phyloP scores from a whole-genome alignment of 345 rosid species.

The Dimocarpus longan region DNA sequence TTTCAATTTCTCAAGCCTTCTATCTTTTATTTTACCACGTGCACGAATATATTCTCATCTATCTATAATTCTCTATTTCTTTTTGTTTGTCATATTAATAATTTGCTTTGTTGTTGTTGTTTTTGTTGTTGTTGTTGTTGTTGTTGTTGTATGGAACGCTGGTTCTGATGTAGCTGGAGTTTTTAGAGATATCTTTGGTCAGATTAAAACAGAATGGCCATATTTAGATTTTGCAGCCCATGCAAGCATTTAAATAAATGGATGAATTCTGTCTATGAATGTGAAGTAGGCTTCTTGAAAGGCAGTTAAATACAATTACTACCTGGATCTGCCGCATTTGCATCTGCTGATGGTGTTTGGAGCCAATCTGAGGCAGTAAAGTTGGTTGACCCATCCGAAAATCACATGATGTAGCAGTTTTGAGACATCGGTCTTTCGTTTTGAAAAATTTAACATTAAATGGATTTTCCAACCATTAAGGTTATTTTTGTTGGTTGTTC shows the following conservation, averaged over 20 bases:
- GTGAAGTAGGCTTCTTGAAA: conserved; percentile 34
- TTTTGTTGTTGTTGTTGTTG: conserved; percentile 16
- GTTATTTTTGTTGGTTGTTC: background rate
- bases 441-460: conserved; percentile 6
- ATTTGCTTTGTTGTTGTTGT: conserved; percentile 31
- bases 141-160: conserved; percentile 38
- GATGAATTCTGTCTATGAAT: conserved; percentile 22
- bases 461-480: conserved; percentile 24
- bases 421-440: conserved; percentile 20
- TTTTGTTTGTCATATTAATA: conserved; percentile 21
- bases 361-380: conserved; percentile 11
- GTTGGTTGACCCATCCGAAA: conserved; percentile 6
- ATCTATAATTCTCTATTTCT: background rate
- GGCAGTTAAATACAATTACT: conserved; percentile 1
- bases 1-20: too few relatives aligned
- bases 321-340: too few relatives aligned
- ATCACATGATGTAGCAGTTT: conserved; percentile 10
- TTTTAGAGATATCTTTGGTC: conserved; percentile 49
- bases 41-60: background rate
- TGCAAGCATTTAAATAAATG: conserved; percentile 16
- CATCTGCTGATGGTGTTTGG: background rate
- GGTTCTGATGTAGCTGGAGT: conserved; percentile 41
- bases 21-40: background rate
- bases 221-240: conserved; percentile 36
- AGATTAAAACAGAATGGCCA: conserved; percentile 33